Evolutionary conservation across 257 asterid species (phyloP), one percentile per base, ranked within the genome.

Genomic region (Lavandula angustifolia): DNA sequence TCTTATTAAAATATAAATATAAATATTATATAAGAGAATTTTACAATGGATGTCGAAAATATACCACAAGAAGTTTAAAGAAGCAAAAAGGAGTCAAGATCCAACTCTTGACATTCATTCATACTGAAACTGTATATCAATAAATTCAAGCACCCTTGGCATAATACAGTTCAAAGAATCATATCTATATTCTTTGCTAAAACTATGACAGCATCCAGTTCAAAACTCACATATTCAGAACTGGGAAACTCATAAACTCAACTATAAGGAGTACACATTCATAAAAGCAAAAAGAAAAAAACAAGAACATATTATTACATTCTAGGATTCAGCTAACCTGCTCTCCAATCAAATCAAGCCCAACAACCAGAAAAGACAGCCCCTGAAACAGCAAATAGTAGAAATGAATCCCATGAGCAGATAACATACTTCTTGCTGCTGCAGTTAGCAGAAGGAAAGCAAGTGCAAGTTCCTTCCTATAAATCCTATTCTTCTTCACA

Each of bases 371-470:
- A 67, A 79, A 79, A 0, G 80, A 55, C 65, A 74, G 7, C 17
- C 83, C 82, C 22, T 78, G 83, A 57, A 78, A 78, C 69, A 78
- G 67, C 72, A 78, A 38, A 78, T 71, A 79, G 38, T 79, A 79
- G 68, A 79, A 79, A 65, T 79, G 80, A 29, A 79, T 79, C 3
- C 80, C 83, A 1, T 71, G 83, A 16, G 79, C 72, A 2, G 83
- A 78, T 33, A 78, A 18, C 70, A 75, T 29, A 50, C 84, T 79
- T 56, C 80, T 69, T 38, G 73, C 65, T n/a, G 78, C 76, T 7
- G 84, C 80, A 18, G 80, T 79, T 0, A 75, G 76, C 69, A 79
- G 54, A n/a, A 79, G 80, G 52, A 68, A 75, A 16, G 84, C 78
- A 9, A 79, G 73, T 4, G 71, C 74, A 29, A 79, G 71, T 10